Base-by-base conservation (phyloP, 345 rosid genomes). In the Dimocarpus longan region DNA sequence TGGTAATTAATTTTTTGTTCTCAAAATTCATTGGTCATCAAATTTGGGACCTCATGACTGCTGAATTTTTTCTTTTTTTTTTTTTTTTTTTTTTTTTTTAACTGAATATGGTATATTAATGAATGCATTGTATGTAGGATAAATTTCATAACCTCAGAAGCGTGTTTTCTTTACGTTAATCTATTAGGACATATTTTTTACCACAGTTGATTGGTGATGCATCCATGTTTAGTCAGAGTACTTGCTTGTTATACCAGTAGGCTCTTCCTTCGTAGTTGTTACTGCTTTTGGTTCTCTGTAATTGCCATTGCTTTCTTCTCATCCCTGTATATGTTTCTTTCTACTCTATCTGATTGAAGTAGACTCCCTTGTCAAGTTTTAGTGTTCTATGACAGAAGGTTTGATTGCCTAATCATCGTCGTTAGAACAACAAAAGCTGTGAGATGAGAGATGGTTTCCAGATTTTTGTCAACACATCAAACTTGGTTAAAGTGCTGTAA, bases 1-100 rank as follows among this genome's bases (percentile, higher is more conserved):
- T 87, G 89, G 90, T 89, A 86, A 78, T 70, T 10, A 1, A 46
- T 67, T 21, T 43, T 68, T 59, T 60, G n/a, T 71, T 13, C 26
- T 26, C 48, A 11, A 44, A 12, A 68, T 73, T 66, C 19, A 10
- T 44, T 16, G 46, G 32, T 75, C 39, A 18, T 66, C 26, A 19
- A 65, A 26, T 48, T 65, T 46, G 19, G 64, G 0, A 18, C 60
- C 28, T 15, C 39, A 46, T 22, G 65, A 37, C 0, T 16, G 5
- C 16, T 62, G 4, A 50, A 11, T 71, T 71, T 11, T 46, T 26
- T 71, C 26, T 22, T 71, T 71, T 11, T 46, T 26, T 71, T 74
- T 43, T 8, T 15, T 11, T 46, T 26, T 71, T 26, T 22, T 71
- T 71, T 11, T 46, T 26, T 71, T 74, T 43, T 8, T 15, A n/a